phyloP scores from a whole-genome alignment of 2,329 filamentous ascomycete genomes.

The Xylariomycetidae sp. region DNA sequence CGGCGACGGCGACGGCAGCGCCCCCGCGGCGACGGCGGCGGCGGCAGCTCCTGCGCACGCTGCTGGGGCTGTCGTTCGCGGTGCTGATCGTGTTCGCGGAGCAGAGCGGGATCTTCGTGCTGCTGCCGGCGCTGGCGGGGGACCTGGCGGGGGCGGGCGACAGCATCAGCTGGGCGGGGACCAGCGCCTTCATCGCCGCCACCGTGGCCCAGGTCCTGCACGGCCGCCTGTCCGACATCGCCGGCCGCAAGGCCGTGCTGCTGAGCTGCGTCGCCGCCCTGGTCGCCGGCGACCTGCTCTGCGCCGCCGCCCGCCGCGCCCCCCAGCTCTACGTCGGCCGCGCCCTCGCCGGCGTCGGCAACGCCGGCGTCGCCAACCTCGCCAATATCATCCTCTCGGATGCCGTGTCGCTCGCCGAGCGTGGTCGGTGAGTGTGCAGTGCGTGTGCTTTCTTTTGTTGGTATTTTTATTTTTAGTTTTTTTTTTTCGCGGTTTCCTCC shows the following conservation, averaged over 20 bases:
- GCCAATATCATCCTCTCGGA: slow-evolving; percentile 34
- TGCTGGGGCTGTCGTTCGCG: too few relatives aligned
- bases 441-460: neutral
- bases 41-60: too few relatives aligned
- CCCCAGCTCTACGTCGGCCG: slow-evolving; percentile 30
- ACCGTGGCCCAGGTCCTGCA: slow-evolving; percentile 31
- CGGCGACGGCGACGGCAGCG: too few relatives aligned
- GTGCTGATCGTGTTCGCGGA: too few relatives aligned
- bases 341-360: slow-evolving; percentile 28
- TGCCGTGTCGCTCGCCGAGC: slow-evolving; percentile 30
- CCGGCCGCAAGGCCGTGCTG: slow-evolving; percentile 29
- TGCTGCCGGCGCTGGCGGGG: too few relatives aligned
- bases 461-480: neutral
- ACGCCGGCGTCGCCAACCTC: slow-evolving; percentile 28
- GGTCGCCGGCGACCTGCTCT: slow-evolving; percentile 24
- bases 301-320: slow-evolving; percentile 26
- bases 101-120: too few relatives aligned
- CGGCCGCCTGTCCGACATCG: slow-evolving; percentile 30
- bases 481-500: neutral
- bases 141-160: slow-evolving; percentile 17
- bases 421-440: neutral
- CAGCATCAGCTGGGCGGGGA: slow-evolving; percentile 30
- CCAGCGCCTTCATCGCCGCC: slow-evolving; percentile 31
- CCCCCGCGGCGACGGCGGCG: too few relatives aligned
- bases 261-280: slow-evolving; percentile 24